Percentiles rank a stretch among this genome's conserved stretches.
These are phyloP conservation scores for Saturnispora hagleri DNA, from an alignment of 805 yeast species.

Conservation along the genomic window DNA sequence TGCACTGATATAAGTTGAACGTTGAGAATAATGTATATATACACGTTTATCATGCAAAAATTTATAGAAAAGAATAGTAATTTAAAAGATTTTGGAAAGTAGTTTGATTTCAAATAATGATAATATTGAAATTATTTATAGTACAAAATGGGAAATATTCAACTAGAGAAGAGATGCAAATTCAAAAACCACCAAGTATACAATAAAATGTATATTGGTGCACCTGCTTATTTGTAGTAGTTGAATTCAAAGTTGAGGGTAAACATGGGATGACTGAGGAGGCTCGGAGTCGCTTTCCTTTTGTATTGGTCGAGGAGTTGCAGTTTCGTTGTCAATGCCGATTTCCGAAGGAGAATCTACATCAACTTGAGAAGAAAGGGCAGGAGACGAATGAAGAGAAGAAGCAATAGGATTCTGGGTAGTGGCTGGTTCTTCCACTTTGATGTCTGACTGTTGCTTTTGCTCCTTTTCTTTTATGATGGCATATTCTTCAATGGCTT, in stretches of 20 bases:
- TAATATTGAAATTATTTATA: not conserved
- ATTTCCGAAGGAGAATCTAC: not conserved
- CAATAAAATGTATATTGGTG: not conserved
- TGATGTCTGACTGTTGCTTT: conserved; percentile 3
- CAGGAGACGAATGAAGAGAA: not conserved
- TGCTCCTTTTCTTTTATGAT: conserved; percentile 19
- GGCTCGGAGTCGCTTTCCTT: not conserved
- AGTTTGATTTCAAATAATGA: not conserved
- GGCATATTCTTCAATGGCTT: conserved; percentile 49
- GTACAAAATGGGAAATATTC: not conserved
- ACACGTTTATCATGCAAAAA: no score
- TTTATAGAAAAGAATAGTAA: not conserved
- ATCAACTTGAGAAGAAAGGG: not conserved
- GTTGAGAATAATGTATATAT: not conserved
- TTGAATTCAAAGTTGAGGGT: not conserved
- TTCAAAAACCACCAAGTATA: not conserved
- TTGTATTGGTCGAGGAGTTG: not conserved
- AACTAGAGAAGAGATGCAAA: not conserved
- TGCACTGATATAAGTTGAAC: not conserved
- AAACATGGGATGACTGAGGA: not conserved
- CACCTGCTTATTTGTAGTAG: not conserved
- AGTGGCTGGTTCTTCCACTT: not conserved
- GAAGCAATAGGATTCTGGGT: not conserved
- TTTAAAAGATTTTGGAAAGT: not conserved
- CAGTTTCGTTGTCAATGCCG: not conserved